Base-by-base conservation (phyloP, 371 early-diverging fungal species). In the Rhizopus stolonifer region DNA sequence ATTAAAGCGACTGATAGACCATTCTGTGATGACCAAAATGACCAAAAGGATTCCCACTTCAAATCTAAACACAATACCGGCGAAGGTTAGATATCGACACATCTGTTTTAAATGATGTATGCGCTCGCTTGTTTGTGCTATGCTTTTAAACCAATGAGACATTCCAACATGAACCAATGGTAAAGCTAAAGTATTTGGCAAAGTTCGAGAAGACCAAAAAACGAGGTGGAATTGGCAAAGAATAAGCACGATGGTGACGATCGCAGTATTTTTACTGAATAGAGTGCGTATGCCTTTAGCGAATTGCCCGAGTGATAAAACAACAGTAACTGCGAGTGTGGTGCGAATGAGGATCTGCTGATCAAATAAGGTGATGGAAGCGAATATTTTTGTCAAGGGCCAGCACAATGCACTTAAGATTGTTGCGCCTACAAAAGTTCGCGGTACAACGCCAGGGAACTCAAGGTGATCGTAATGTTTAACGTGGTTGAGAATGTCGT, bases 401-500 rank as follows among this genome's bases (percentile, higher is more conserved):
- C 49, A 51, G 18, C 52, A 44, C 19, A 57, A n/a, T 13, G 45
- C 19, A 24, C 74, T 73, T 23, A 93, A 42, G 13, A 82, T 5
- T 32, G 88, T 58, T 2, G 96, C 83, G 13, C 94, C 94, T 23
- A 92, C 49, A 65, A 93, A 97, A 4, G 96, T 91, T 46, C 96
- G 81, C 29, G 95, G 95, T 2, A 98, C 96, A 15, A 91, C 95
- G 9, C 98, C 98, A 1, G 96, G 95, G 60, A 92, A 96, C 45
- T 76, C 79, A 21, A 88, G 52, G 67, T 93, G 94, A 64, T 93
- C 94, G 60, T 76, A 94, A 19, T 69, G 60, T 13, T 64, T 49
- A 17, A 69, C 70, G 56, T 76, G 70, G 36, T 79, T 76, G 45
- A 94, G 51, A 23, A 96, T 74, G 68, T 98, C 96, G 64, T 95